Conservation (phyloP, 1,139 yeast genomes). For the Nakaseomyces nivariensis region DNA sequence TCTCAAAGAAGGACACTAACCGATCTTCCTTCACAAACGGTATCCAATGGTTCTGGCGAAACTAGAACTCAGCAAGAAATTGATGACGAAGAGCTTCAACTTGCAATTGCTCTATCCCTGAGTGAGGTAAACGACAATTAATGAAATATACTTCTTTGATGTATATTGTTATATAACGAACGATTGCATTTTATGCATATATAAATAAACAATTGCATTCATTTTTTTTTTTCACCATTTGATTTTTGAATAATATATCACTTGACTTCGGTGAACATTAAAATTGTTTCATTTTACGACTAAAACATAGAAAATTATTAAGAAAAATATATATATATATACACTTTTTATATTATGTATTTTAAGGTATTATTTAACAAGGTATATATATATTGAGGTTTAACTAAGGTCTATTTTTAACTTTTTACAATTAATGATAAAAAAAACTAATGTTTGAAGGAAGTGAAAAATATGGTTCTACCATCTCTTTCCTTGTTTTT, state of each 20-base stretch:
- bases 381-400: neutral
- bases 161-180: neutral
- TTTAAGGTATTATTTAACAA: neutral
- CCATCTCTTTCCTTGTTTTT: neutral
- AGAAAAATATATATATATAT: neutral
- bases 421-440: neutral
- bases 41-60: neutral
- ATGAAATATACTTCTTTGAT: neutral
- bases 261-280: too few species aligned
- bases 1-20: slow-evolving; percentile 5
- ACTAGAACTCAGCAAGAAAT: slow-evolving; percentile 2
- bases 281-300: neutral
- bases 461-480: too few species aligned
- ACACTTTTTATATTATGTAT: neutral
- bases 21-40: neutral
- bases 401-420: neutral
- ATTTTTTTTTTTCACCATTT: neutral
- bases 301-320: neutral
- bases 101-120: slow-evolving; percentile 28
- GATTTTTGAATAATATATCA: too few species aligned
- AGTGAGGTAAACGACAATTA: slow-evolving; percentile 20
- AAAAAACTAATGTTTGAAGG: neutral
- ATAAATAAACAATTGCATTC: neutral
- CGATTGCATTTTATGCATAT: neutral
- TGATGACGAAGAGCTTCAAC: slow-evolving; percentile 25